These are phyloP conservation scores for Lasiosphaeris hirsuta DNA, from an alignment of 495 filamentous ascomycete genomes.

Conservation along the genomic window DNA sequence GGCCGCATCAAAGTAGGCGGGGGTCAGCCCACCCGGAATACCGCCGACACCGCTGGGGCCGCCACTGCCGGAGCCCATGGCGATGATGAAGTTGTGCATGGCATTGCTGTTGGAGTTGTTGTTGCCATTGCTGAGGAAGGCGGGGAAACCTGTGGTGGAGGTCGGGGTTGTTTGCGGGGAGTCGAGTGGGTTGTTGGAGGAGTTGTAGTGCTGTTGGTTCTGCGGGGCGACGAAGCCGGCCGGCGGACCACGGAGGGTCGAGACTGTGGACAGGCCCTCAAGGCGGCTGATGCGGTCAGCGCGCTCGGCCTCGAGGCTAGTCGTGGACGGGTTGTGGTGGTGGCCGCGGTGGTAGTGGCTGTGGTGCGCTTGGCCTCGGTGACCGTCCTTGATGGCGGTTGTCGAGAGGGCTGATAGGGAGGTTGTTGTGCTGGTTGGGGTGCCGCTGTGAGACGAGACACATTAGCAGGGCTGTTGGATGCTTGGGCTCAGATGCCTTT, in stretches of 20 bases:
- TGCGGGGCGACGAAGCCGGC: conserved; percentile 4
- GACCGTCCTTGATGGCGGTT: conserved; percentile 90
- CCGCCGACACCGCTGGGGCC: conserved; percentile 13
- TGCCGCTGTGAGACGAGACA: conserved; percentile 58
- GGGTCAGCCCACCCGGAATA: conserved; percentile 37
- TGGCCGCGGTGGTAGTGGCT: conserved; percentile 51
- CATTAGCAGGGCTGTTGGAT: not conserved
- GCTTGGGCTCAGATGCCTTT: too few species aligned
- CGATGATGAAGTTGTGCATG: conserved; percentile 26
- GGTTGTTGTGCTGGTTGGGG: conserved; percentile 84
- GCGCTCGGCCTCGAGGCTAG: conserved; percentile 80
- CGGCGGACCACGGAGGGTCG: conserved; percentile 56
- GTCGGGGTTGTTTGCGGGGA: conserved; percentile 31
- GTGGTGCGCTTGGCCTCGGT: conserved; percentile 65
- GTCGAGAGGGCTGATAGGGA: conserved; percentile 84
- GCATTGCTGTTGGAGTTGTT: conserved; percentile 19
- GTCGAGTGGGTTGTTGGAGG: conserved; percentile 19
- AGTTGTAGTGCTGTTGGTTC: not conserved
- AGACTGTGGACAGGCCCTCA: conserved; percentile 77
- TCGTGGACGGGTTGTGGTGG: conserved; percentile 59
- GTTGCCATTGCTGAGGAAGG: conserved; percentile 4
- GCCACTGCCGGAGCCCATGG: not conserved
- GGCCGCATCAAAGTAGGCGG: conserved; percentile 68
- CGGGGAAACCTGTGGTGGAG: conserved; percentile 24
- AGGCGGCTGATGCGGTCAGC: conserved; percentile 91